phyloP scores from a whole-genome alignment of 306 rosid genomes.

The Glycine tomentella region DNA sequence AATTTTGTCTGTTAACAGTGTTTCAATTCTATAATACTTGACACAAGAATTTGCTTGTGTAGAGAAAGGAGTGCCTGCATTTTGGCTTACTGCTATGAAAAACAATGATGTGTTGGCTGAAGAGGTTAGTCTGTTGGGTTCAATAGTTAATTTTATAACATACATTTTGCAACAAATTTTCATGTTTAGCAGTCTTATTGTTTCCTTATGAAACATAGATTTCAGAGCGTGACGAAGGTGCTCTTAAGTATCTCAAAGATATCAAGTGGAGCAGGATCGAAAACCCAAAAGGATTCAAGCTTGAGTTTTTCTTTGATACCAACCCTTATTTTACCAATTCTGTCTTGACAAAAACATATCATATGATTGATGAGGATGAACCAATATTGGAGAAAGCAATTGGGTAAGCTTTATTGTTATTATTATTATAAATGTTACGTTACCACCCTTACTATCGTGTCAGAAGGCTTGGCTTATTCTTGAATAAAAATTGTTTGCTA shows the following conservation, averaged over 20 bases:
- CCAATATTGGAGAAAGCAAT: constrained; percentile 90
- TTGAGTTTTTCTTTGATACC: constrained; percentile 80
- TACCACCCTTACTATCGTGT: background rate
- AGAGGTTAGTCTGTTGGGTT: constrained; percentile 64
- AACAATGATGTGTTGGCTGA: constrained; percentile 88
- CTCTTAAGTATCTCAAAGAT: constrained; percentile 80
- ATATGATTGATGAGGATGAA: constrained; percentile 93
- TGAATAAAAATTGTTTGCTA: background rate
- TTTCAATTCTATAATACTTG: constrained; percentile 2
- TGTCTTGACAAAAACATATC: constrained; percentile 82
- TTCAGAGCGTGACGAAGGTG: constrained; percentile 92
- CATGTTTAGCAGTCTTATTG: constrained; percentile 7
- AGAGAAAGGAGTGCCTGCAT: constrained; percentile 89
- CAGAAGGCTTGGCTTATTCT: background rate
- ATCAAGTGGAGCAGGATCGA: constrained; percentile 89
- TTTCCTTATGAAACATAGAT: constrained; percentile 55
- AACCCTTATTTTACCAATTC: constrained; percentile 82
- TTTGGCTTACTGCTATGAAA: constrained; percentile 93
- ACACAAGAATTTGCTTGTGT: constrained; percentile 32
- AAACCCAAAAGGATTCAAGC: constrained; percentile 86
- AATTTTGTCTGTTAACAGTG: background rate
- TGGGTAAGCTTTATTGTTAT: constrained; percentile 57
- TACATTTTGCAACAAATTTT: constrained; percentile 2
- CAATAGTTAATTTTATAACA: background rate
- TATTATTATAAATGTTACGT: constrained; percentile 1